Evolutionary conservation across 202 grass and related monocot genomes (phyloP), one percentile per base, ranked within the genome.

Genomic region (Eragrostis tef): DNA sequence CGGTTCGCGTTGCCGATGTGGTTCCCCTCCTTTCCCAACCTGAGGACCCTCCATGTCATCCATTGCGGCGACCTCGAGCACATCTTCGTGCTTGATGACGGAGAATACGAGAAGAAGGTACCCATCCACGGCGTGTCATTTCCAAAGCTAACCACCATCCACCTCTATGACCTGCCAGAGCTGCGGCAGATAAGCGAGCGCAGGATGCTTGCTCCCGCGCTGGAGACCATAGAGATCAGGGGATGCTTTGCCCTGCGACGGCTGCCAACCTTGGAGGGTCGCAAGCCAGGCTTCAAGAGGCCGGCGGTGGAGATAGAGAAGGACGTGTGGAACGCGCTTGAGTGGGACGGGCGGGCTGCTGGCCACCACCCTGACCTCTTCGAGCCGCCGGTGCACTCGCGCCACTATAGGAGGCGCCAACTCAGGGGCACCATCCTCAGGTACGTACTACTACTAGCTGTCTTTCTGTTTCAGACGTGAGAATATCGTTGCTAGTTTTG

Each of bases 11-110:
- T 87, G 3, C 72, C 64, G 0, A 12, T 87, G 64, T 25, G 8
- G 34, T 0, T 7, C 16, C 0, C 0, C 21, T 54, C 17, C 12
- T 77, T 87, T 44, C 72, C 24, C 0, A 48, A 2, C 11, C 31
- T 86, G 20, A 6, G 60, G 43, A 69, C 70, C 51, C 14, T 86
- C 26, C 84, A 81, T 20, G 27, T 86, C 47, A 69, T 86, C 62
- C 51, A 62, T 21, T 81, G 84, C 7, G 16, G 27, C 1, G 2
- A 82, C 24, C 73, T 82, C 11, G 44, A 0, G 19, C 65, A 77
- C 3, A 15, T 87, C 19, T 82, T 83, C 16, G 21, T 42, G 19
- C 47, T 39, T 2, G 10, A 64, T 1, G 0, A 0, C 11, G 0
- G 0, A 0, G 2, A 0, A 7, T 4, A 25, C 6, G 34, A 2